phyloP scores from a whole-genome alignment of 1,139 yeast species.

The Groenewaldozyma sp. region DNA sequence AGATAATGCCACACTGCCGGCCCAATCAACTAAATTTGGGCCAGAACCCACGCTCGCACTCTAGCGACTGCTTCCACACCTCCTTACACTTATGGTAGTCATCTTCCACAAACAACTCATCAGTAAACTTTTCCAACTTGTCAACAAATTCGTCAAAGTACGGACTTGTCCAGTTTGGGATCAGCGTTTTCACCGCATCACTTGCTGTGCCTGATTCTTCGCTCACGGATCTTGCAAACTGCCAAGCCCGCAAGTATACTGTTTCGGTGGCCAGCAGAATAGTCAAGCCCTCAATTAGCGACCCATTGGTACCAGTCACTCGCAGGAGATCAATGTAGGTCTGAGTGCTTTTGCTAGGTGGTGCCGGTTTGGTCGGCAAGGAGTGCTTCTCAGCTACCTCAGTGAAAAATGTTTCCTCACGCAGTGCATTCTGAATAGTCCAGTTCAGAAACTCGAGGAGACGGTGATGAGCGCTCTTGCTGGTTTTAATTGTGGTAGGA shows the following conservation, averaged over 20 bases:
- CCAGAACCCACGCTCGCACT: neutral
- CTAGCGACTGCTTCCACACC: neutral
- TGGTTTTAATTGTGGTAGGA: neutral
- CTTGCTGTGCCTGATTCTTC: neutral
- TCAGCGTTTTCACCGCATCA: neutral
- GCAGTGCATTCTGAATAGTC: neutral
- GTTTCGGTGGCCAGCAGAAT: neutral
- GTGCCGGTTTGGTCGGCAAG: neutral
- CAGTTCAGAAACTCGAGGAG: neutral
- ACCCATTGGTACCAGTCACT: neutral
- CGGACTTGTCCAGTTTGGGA: neutral
- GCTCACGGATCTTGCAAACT: neutral
- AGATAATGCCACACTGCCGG: too few species aligned
- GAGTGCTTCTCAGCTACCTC: neutral
- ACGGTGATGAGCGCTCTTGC: neutral
- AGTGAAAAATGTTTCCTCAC: neutral
- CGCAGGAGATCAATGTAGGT: neutral
- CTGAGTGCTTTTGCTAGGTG: neutral
- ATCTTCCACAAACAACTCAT: neutral
- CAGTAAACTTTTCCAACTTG: neutral
- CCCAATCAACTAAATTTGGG: neutral
- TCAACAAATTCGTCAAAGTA: neutral
- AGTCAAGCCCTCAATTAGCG: neutral
- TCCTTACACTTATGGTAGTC: neutral
- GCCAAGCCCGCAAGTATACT: neutral